phyloP scores from a whole-genome alignment of 441 rosid species.

The Dalechampia spathulata region DNA sequence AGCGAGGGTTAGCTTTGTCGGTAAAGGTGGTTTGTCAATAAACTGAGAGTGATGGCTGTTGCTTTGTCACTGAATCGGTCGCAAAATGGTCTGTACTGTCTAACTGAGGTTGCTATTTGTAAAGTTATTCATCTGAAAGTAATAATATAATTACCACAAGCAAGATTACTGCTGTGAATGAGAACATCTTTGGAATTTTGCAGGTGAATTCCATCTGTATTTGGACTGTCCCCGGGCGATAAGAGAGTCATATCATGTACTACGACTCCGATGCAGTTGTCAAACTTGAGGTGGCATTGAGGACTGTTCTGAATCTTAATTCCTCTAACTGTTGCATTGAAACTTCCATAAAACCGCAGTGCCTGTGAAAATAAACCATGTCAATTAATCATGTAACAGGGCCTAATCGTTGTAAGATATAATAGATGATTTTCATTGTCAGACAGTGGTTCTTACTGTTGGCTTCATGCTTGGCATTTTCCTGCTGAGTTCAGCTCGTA shows the following conservation, averaged over 20 bases:
- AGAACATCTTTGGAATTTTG: slow-evolving; percentile 86
- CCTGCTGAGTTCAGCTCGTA: slow-evolving; percentile 46
- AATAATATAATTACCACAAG: slow-evolving; percentile 58
- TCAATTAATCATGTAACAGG: slow-evolving; percentile 16
- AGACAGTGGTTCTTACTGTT: slow-evolving; percentile 55
- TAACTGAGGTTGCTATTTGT: too few species aligned
- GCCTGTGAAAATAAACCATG: slow-evolving; percentile 43
- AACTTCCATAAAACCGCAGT: slow-evolving; percentile 74
- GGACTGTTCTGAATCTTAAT: slow-evolving; percentile 93
- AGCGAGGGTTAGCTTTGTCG: too few species aligned
- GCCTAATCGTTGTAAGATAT: slow-evolving; percentile 7
- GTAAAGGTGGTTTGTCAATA: too few species aligned
- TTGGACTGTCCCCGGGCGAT: slow-evolving; percentile 95
- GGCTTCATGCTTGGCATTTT: slow-evolving; percentile 89
- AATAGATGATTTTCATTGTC: slow-evolving; percentile 4
- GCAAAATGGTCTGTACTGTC: too few species aligned
- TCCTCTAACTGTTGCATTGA: slow-evolving; percentile 61
- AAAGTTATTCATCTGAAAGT: slow-evolving; percentile 6
- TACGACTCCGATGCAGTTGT: slow-evolving; percentile 65
- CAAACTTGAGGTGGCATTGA: slow-evolving; percentile 92
- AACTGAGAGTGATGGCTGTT: too few species aligned
- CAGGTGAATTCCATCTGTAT: slow-evolving; percentile 94
- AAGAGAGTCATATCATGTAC: slow-evolving; percentile 69
- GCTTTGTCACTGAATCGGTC: too few species aligned
- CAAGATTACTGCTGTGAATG: slow-evolving; percentile 61